phyloP scores from a whole-genome alignment of 164 flowering plant genomes.

The Vitis cinerea region DNA sequence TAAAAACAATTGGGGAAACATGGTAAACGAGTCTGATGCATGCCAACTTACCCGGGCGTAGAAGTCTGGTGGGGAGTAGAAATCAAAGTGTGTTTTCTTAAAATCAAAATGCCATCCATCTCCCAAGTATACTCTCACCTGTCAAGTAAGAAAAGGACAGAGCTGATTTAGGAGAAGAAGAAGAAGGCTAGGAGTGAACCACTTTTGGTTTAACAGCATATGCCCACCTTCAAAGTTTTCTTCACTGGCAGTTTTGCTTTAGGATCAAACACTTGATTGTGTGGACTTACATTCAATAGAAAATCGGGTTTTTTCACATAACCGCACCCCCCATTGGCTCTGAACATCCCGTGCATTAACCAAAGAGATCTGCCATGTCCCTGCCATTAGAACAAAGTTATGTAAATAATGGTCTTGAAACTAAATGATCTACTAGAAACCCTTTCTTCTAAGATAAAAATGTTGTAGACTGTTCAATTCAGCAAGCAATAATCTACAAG shows the following conservation, averaged over 20 bases:
- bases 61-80: slow-evolving; percentile 5
- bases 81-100: neutral
- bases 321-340: slow-evolving; percentile 15
- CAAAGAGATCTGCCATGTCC: slow-evolving; percentile 20
- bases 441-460: too few species aligned
- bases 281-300: slow-evolving; percentile 2
- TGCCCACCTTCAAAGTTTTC: slow-evolving; percentile 17
- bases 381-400: slow-evolving; percentile 1
- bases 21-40: neutral
- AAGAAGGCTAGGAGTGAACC: neutral
- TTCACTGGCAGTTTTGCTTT: neutral
- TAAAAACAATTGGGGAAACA: too few species aligned
- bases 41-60: neutral
- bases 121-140: slow-evolving; percentile 5
- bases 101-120: slow-evolving; percentile 7
- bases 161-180: neutral
- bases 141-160: neutral
- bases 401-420: too few species aligned
- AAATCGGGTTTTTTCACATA: slow-evolving; percentile 21
- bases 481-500: too few species aligned
- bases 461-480: too few species aligned
- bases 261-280: slow-evolving; percentile 16
- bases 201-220: neutral
- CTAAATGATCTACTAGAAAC: neutral
- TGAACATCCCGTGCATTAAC: slow-evolving; percentile 27